Evolutionary conservation across 164 flowering plant species (phyloP).

Genomic region (Vitis rotundifolia): DNA sequence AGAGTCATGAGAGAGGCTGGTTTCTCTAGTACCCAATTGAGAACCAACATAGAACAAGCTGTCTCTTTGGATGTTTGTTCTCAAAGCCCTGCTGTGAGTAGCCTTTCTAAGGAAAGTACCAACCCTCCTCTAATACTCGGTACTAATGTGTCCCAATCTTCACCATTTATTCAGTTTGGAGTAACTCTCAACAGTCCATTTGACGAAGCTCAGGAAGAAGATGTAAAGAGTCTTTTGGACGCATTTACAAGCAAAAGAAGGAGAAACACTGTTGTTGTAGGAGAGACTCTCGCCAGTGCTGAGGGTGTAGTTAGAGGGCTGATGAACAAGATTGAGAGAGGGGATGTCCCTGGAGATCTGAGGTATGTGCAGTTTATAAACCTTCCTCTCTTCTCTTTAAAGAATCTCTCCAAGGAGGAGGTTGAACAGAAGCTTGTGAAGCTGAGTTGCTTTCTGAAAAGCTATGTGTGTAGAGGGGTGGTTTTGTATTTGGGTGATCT

Average conservation of each 20-base stretch:
- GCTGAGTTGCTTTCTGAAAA: conserved; percentile 51
- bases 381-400: conserved; percentile 51
- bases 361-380: conserved; percentile 52
- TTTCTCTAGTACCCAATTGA: conserved; percentile 80
- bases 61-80: conserved; percentile 57
- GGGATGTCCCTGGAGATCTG: conserved; percentile 46
- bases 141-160: conserved; percentile 15
- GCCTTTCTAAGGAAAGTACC: conserved; percentile 31
- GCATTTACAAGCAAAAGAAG: conserved; percentile 45
- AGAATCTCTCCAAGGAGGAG: conserved; percentile 50
- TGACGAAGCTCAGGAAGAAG: conserved; percentile 40
- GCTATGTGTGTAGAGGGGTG: conserved; percentile 48
- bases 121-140: conserved; percentile 27
- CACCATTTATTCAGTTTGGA: conserved; percentile 21
- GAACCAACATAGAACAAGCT: conserved; percentile 69
- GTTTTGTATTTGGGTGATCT: conserved; percentile 82
- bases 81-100: conserved; percentile 20
- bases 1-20: conserved; percentile 98
- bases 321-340: conserved; percentile 57
- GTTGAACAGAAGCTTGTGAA: conserved; percentile 64
- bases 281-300: conserved; percentile 46
- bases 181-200: conserved; percentile 18
- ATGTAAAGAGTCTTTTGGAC: conserved; percentile 50
- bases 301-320: conserved; percentile 61
- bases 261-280: conserved; percentile 55